A percentile compares a stretch with the other conserved stretches of the same genome.
phyloP scores from a whole-genome alignment of 108 stramenopile genomes.

The Nitzschia sp. region DNA sequence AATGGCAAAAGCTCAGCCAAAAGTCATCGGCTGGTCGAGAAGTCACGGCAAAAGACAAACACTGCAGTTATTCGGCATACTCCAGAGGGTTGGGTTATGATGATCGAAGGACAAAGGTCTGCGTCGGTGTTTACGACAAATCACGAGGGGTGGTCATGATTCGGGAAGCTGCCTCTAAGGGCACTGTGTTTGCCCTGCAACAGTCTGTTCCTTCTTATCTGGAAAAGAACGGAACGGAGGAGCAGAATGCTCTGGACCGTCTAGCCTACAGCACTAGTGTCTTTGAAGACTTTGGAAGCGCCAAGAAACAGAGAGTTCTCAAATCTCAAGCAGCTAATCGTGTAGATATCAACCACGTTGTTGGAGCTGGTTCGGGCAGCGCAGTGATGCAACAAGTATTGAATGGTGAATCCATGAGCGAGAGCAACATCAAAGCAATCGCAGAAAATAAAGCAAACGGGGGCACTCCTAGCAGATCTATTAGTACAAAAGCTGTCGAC shows the following conservation, averaged over 20 bases:
- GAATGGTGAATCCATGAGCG: constrained; percentile 55
- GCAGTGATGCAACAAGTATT: constrained; percentile 50
- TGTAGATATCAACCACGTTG: constrained; percentile 73
- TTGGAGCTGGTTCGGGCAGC: constrained; percentile 61
- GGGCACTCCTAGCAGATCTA: background rate
- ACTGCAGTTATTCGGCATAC: constrained; percentile 35
- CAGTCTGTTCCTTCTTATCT: constrained; percentile 65
- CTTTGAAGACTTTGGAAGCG: constrained; percentile 74
- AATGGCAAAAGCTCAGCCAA: constrained; percentile 18
- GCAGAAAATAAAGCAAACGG: constrained; percentile 27
- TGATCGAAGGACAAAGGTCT: constrained; percentile 64
- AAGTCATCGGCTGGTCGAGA: constrained; percentile 21
- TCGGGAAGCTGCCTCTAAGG: constrained; percentile 53
- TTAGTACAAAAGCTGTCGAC: constrained; percentile 37
- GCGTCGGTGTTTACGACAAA: constrained; percentile 69
- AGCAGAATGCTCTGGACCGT: constrained; percentile 6
- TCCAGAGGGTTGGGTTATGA: constrained; percentile 57
- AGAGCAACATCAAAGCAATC: constrained; percentile 56
- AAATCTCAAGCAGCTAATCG: constrained; percentile 71
- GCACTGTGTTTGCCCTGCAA: constrained; percentile 67
- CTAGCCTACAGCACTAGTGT: constrained; percentile 46
- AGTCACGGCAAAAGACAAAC: constrained; percentile 31
- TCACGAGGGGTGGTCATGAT: constrained; percentile 45
- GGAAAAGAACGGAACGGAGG: constrained; percentile 20
- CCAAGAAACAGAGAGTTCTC: constrained; percentile 83